A percentile compares a stretch with the other conserved stretches of the same genome.
phyloP scores from a whole-genome alignment of 257 asterid species.

The Capsicum chinense region DNA sequence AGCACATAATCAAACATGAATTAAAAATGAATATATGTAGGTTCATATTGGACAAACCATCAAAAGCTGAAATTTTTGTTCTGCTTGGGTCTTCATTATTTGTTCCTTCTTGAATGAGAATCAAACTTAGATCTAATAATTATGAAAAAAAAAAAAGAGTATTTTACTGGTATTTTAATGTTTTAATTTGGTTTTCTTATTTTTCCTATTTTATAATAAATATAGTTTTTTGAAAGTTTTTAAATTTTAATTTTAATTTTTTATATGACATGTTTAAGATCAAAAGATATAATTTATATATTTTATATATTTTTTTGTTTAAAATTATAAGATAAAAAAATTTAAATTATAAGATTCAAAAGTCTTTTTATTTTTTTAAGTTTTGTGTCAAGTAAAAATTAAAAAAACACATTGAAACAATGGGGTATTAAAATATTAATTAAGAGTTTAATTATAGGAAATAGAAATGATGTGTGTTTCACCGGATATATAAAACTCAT shows the following conservation, averaged over 20 bases:
- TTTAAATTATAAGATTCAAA: too few species aligned
- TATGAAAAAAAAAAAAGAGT: background rate
- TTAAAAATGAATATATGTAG: background rate
- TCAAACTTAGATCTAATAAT: background rate
- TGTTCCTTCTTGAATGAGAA: background rate
- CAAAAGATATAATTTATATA: too few species aligned
- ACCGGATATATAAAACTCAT: background rate
- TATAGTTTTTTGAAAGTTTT: too few species aligned
- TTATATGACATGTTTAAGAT: too few species aligned
- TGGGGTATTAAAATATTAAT: background rate
- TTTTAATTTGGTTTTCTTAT: too few species aligned
- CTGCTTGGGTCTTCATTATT: background rate
- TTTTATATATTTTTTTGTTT: too few species aligned
- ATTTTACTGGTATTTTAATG: background rate
- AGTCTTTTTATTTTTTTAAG: too few species aligned
- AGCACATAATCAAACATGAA: background rate
- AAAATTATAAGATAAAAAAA: too few species aligned
- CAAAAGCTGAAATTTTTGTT: constrained; percentile 15
- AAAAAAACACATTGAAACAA: too few species aligned
- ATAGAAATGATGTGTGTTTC: background rate
- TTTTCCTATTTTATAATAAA: too few species aligned
- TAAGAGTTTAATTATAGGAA: background rate
- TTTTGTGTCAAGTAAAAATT: too few species aligned
- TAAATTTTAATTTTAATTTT: too few species aligned
- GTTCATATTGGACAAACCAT: background rate